These are phyloP conservation scores for Periconia macrospinosa DNA, from an alignment of 2,329 filamentous ascomycete genomes.

Conservation along the genomic window DNA sequence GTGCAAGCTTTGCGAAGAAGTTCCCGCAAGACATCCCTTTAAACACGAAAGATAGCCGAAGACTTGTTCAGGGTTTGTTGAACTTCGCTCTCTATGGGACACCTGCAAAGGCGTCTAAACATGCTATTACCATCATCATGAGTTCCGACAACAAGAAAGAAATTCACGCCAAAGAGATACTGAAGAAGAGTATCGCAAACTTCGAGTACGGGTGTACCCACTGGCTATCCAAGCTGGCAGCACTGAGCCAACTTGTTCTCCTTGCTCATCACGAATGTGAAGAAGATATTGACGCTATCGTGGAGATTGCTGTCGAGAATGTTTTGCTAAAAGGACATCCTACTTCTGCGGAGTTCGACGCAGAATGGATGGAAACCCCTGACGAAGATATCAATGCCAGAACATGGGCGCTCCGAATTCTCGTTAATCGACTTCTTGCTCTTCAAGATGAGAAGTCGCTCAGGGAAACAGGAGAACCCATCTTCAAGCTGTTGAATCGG, in stretches of 20 bases:
- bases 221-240: conserved; percentile 73
- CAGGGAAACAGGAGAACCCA: conserved; percentile 59
- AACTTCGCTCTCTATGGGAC: conserved; percentile 81
- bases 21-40: conserved; percentile 80
- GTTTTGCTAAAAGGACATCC: conserved; percentile 70
- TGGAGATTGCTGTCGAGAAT: conserved; percentile 74
- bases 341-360: conserved; percentile 58
- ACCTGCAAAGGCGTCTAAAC: conserved; percentile 84
- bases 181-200: conserved; percentile 73
- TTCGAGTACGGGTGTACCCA: conserved; percentile 73
- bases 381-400: conserved; percentile 86
- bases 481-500: conserved; percentile 78
- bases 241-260: conserved; percentile 74
- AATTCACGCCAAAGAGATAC: conserved; percentile 80
- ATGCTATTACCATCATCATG: conserved; percentile 88
- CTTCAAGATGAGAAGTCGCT: conserved; percentile 50
- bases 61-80: conserved; percentile 78
- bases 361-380: conserved; percentile 57
- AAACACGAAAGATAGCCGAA: conserved; percentile 61
- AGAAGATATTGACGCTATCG: conserved; percentile 69
- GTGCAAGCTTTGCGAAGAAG: conserved; percentile 84
- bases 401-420: conserved; percentile 76
- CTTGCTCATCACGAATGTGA: conserved; percentile 74
- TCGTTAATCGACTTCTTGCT: conserved; percentile 82
- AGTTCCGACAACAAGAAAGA: conserved; percentile 76